These are phyloP conservation scores for Chaetomiaceae sp. DNA, from an alignment of 2,329 filamentous ascomycete species.

Conservation along the genomic window DNA sequence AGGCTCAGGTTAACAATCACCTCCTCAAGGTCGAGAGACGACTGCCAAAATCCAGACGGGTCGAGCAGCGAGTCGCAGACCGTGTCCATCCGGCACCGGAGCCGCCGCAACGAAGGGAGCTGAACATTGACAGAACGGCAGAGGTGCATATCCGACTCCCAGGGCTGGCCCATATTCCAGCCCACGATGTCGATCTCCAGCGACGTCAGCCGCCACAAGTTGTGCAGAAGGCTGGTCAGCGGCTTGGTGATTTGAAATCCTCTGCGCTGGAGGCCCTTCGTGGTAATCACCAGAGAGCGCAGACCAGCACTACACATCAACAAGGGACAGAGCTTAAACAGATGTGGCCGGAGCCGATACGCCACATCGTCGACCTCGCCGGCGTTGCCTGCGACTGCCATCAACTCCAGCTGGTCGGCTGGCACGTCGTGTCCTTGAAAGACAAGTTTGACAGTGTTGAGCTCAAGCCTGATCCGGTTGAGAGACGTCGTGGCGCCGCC, in stretches of 20 bases:
- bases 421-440: background rate
- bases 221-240: constrained; percentile 5
- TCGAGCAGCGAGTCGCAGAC: constrained; percentile 2
- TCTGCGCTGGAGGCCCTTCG: background rate
- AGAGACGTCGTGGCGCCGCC: background rate
- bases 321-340: background rate
- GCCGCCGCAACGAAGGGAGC: constrained; percentile 3
- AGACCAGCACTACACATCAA: background rate
- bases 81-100: constrained; percentile 8
- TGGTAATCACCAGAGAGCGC: background rate
- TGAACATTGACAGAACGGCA: constrained; percentile 1
- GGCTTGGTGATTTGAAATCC: background rate
- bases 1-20: constrained; percentile 7
- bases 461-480: background rate
- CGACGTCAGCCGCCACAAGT: constrained; percentile 1
- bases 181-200: constrained; percentile 7
- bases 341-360: too few relatives aligned
- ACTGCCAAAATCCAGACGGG: background rate
- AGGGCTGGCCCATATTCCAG: background rate
- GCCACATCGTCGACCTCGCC: too few relatives aligned
- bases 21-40: background rate
- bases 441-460: background rate
- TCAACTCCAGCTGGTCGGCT: too few relatives aligned
- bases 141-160: background rate
- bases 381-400: too few relatives aligned